These are phyloP conservation scores for Pholiota conissans DNA, from an alignment of 768 basidiomycete genomes.

Conservation along the genomic window DNA sequence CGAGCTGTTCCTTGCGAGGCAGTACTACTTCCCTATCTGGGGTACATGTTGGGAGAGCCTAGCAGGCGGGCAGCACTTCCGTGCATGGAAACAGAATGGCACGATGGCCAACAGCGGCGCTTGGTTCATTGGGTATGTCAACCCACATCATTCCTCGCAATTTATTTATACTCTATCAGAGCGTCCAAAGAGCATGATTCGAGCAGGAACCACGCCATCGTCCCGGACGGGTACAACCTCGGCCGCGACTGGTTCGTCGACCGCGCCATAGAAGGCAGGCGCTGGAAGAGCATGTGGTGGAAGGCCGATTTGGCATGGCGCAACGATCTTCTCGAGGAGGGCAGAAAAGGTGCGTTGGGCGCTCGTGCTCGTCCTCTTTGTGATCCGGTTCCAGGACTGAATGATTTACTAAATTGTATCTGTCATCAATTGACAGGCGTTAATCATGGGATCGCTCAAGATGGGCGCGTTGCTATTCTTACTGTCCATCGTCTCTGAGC, in stretches of 20 bases:
- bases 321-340: constrained; percentile 66
- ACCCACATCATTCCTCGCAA: background rate
- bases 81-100: constrained; percentile 87
- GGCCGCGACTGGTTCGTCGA: constrained; percentile 80
- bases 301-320: constrained; percentile 76
- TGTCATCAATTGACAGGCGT: constrained; percentile 53
- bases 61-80: constrained; percentile 82
- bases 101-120: constrained; percentile 69
- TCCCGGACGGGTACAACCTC: constrained; percentile 76
- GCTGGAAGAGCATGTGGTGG: constrained; percentile 72
- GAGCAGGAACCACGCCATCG: constrained; percentile 68
- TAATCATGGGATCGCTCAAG: constrained; percentile 80
- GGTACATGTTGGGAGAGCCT: constrained; percentile 91
- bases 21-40: constrained; percentile 74
- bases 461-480: constrained; percentile 78
- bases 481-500: constrained; percentile 51
- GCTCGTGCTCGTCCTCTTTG: no score
- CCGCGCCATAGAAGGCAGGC: constrained; percentile 57
- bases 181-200: constrained; percentile 77
- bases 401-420: no score
- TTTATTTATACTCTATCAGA: constrained; percentile 31
- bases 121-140: constrained; percentile 78
- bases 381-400: background rate
- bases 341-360: constrained; percentile 54
- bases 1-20: constrained; percentile 74